Base-by-base conservation (phyloP, 2,329 filamentous ascomycete genomes). In the Bisporella sp. region DNA sequence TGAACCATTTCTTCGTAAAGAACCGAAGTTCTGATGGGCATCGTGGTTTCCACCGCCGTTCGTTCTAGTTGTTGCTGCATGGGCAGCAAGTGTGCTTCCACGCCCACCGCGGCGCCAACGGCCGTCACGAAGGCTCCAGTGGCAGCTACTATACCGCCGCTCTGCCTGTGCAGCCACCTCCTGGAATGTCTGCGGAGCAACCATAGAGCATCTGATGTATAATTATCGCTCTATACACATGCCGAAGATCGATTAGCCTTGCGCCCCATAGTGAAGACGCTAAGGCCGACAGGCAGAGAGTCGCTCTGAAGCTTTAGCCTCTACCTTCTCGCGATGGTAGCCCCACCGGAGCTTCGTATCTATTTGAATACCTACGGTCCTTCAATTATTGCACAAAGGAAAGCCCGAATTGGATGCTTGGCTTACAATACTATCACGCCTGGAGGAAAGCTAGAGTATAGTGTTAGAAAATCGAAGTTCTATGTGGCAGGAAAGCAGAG, bases 161-260 rank as follows among this genome's bases (percentile, higher is more conserved):
- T n/a, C 41, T 31, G 4, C 29, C 41, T 49, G 33, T 49, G 40
- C 63, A 49, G 66, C 33, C 33, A n/a, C 33, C n/a, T n/a, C n/a
- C n/a, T n/a, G n/a, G n/a, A n/a, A n/a, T n/a, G n/a, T n/a, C n/a
- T 41, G 59, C 57, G 21, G 57, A 62, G 49, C 58, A 61, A 4
- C 58, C 54, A 45, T 62, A 68, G 31, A 67, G 57, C 31, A 68
- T 57, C 52, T 66, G 57, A 5, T 57, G 33, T 37, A 62, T 29
- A 66, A 61, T 50, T 6, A 64, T 59, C 41, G 54, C 63, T 54
- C 60, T 42, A 28, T 48, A 48, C n/a, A 48, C 37, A 28, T 48
- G 37, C 28, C 37, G 46, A 12, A 48, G 37, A 28, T 33, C 35
- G 28, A 42, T 33, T 21, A 42, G 31, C 13, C 29, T 12, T 8